Conservation (phyloP, 257 asterid species). For the Paulownia fortunei region DNA sequence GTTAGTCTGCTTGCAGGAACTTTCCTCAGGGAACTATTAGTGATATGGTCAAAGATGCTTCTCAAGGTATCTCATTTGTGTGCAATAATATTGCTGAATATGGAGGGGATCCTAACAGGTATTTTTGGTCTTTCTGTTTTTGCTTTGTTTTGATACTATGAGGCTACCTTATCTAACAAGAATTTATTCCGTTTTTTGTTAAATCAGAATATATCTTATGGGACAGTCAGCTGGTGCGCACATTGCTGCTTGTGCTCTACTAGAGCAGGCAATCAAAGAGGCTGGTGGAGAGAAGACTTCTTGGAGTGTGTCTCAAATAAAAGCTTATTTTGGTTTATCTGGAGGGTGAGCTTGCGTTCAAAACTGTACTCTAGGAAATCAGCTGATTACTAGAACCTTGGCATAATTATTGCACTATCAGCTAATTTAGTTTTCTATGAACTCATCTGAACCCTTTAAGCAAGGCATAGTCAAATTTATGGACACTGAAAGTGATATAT, state of each 20-base stretch:
- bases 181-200: neutral
- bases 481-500: neutral
- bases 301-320: slow-evolving; percentile 91
- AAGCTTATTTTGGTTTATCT: slow-evolving; percentile 93
- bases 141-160: neutral
- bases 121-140: neutral
- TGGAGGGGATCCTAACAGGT: slow-evolving; percentile 99
- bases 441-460: neutral
- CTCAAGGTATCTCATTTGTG: slow-evolving; percentile 90
- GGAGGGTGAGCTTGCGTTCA: slow-evolving; percentile 75
- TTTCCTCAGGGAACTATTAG: slow-evolving; percentile 98
- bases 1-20: slow-evolving; percentile 65
- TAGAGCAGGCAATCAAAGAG: slow-evolving; percentile 93
- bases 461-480: neutral
- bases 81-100: slow-evolving; percentile 90
- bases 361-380: neutral
- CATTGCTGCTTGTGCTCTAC: slow-evolving; percentile 86
- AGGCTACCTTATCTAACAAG: slow-evolving; percentile 17
- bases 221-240: slow-evolving; percentile 99
- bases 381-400: neutral
- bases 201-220: slow-evolving; percentile 78
- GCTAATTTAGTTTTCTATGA: neutral
- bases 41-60: slow-evolving; percentile 95
- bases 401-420: neutral
- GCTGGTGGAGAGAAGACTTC: slow-evolving; percentile 68